Conservation (phyloP, 495 filamentous ascomycete species). For the Tuber microsphaerosporum region DNA sequence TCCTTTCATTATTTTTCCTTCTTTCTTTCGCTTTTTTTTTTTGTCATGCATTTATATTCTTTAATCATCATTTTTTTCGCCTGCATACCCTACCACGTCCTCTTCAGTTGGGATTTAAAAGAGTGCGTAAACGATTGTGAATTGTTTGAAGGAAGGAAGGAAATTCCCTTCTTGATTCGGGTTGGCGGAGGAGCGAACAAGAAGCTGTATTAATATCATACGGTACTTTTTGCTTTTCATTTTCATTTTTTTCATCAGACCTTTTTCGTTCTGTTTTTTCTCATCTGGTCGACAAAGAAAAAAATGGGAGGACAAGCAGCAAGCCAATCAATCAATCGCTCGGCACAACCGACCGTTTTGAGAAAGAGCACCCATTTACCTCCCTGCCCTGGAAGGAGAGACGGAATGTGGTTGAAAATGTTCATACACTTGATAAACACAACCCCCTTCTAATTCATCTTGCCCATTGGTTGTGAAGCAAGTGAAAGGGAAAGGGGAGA, state of each 20-base stretch:
- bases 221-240: background rate
- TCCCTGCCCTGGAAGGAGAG: background rate
- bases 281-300: background rate
- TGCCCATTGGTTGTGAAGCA: background rate
- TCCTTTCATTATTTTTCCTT: background rate
- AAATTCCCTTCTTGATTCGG: slow-evolving; percentile 1
- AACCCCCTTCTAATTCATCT: background rate
- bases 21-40: background rate
- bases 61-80: slow-evolving; percentile 3
- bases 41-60: background rate
- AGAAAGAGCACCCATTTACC: background rate
- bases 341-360: background rate
- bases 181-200: background rate
- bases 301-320: background rate
- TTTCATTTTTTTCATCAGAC: background rate
- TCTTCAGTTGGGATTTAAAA: background rate
- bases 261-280: background rate
- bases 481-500: background rate
- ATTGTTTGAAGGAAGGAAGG: background rate
- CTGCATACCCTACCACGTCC: background rate
- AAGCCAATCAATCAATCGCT: background rate
- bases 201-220: slow-evolving; percentile 2
- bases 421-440: background rate
- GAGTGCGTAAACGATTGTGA: background rate
- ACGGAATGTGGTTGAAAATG: background rate